phyloP scores from a whole-genome alignment of 164 flowering plant genomes.

The Vitis cinerea region DNA sequence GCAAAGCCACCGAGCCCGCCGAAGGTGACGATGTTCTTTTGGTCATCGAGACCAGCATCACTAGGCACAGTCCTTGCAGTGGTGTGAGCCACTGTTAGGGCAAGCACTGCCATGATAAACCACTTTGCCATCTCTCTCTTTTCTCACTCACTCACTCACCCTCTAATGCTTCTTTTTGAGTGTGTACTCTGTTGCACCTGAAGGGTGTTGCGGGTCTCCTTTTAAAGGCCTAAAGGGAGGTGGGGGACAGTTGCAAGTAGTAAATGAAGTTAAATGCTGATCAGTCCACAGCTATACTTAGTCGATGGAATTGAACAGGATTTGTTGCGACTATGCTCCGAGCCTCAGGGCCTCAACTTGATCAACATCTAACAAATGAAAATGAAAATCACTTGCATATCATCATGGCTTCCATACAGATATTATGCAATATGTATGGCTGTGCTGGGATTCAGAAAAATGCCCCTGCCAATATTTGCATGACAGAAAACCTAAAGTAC shows the following conservation, averaged over 20 bases:
- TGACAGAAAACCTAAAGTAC: too few relatives aligned
- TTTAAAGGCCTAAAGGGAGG: conserved; percentile 12
- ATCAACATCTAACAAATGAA: too few relatives aligned
- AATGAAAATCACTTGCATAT: too few relatives aligned
- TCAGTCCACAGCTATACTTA: too few relatives aligned
- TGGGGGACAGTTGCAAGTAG: conserved; percentile 21
- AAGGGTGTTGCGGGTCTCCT: not conserved
- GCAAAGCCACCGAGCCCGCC: conserved; percentile 41
- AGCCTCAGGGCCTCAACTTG: too few relatives aligned
- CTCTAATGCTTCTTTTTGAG: not conserved
- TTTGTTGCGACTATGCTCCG: not conserved
- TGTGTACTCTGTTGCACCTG: not conserved
- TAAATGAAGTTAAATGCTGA: conserved; percentile 25
- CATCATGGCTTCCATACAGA: too few relatives aligned
- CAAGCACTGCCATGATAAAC: conserved; percentile 18
- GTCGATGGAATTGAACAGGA: too few relatives aligned
- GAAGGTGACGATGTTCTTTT: conserved; percentile 36
- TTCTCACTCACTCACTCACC: not conserved
- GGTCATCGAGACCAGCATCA: conserved; percentile 34
- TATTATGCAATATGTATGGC: too few relatives aligned
- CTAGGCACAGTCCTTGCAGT: conserved; percentile 28
- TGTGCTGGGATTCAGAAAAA: too few relatives aligned
- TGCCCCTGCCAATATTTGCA: too few relatives aligned
- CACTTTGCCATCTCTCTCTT: conserved; percentile 28
- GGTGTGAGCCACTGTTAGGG: conserved; percentile 15